Evolutionary conservation across 192 early-diverging fungal genomes (phyloP).

Genomic region (Dimargaris verticillata): DNA sequence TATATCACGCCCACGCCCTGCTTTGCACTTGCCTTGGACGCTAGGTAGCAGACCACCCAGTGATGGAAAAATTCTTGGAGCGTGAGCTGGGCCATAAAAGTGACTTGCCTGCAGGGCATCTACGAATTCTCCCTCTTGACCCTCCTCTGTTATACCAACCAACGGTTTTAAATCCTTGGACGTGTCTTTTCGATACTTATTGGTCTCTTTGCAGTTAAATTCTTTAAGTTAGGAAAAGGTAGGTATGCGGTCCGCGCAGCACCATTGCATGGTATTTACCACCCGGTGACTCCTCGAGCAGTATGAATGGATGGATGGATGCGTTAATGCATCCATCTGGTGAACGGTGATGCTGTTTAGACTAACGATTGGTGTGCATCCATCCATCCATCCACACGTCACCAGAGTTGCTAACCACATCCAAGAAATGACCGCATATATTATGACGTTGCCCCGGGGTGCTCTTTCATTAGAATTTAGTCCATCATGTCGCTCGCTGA

Average conservation of each 20-base stretch:
- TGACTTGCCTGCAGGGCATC: too few relatives aligned
- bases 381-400: too few relatives aligned
- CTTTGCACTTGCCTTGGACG: too few relatives aligned
- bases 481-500: constrained; percentile 44
- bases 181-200: constrained; percentile 12
- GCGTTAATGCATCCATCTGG: background rate
- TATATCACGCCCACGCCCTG: too few relatives aligned
- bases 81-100: too few relatives aligned
- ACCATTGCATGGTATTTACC: background rate
- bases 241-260: background rate
- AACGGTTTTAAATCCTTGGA: too few relatives aligned
- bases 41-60: too few relatives aligned
- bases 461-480: constrained; percentile 12
- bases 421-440: background rate
- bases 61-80: too few relatives aligned
- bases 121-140: too few relatives aligned
- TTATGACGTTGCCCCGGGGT: background rate
- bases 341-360: background rate
- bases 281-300: background rate
- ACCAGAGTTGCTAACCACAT: background rate
- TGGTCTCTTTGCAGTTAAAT: constrained; percentile 10
- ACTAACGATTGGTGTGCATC: too few relatives aligned
- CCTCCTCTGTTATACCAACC: too few relatives aligned
- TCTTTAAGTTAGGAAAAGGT: constrained; percentile 10
- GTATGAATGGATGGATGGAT: constrained; percentile 1